Evolutionary conservation across 2,329 filamentous ascomycete genomes (phyloP).

Genomic region (Harringtonia aguacate): DNA sequence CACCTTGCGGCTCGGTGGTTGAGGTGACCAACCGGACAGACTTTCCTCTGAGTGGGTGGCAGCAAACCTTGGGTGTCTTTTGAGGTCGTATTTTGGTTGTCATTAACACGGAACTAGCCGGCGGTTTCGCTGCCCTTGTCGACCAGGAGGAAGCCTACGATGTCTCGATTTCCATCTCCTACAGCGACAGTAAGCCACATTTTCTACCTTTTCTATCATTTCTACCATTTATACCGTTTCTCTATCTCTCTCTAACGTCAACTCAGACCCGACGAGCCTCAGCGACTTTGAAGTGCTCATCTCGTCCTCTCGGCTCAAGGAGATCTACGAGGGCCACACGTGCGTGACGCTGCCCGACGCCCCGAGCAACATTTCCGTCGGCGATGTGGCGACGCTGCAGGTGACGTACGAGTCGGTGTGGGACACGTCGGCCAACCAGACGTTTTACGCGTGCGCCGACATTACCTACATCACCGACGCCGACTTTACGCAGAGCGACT

Average conservation of each 20-base stretch:
- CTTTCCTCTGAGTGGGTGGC: slow-evolving; percentile 35
- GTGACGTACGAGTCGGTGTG: slow-evolving; percentile 21
- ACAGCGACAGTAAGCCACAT: slow-evolving; percentile 31
- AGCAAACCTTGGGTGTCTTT: no score
- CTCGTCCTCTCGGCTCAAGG: slow-evolving; percentile 13
- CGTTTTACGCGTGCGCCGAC: slow-evolving; percentile 26
- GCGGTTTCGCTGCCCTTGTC: slow-evolving; percentile 6
- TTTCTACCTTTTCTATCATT: slow-evolving; percentile 9
- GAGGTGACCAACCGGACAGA: slow-evolving; percentile 33
- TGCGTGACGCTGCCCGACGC: slow-evolving; percentile 21
- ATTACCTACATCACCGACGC: slow-evolving; percentile 13
- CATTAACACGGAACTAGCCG: slow-evolving; percentile 4
- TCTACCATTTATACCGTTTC: background rate
- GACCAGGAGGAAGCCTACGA: slow-evolving; percentile 7
- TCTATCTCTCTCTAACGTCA: no score
- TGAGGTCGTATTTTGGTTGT: no score
- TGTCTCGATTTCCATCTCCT: slow-evolving; percentile 8
- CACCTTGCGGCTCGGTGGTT: slow-evolving; percentile 37
- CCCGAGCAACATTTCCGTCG: slow-evolving; percentile 15
- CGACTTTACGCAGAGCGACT: slow-evolving; percentile 18
- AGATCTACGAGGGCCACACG: slow-evolving; percentile 22
- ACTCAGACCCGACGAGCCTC: slow-evolving; percentile 19
- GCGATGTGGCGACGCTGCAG: slow-evolving; percentile 23
- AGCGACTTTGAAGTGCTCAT: slow-evolving; percentile 20
- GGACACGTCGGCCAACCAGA: slow-evolving; percentile 16